Evolutionary conservation across 352 stramenopile species (phyloP), one percentile per base, ranked within the genome.

Genomic region (Phytophthora gonapodyides): DNA sequence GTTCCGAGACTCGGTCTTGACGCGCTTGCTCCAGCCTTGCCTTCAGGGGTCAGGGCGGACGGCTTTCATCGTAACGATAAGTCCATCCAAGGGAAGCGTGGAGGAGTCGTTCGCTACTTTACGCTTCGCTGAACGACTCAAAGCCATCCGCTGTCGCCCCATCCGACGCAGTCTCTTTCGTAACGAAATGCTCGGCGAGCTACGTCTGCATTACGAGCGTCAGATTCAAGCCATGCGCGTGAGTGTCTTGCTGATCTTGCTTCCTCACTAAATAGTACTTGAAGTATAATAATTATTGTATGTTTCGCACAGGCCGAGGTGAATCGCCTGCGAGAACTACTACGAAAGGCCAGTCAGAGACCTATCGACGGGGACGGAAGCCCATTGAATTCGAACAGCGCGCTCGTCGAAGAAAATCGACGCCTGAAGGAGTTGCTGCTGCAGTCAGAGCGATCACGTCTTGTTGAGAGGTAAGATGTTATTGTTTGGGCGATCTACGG

Each of bases 151-250:
- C 8, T 89, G 78, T 51, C 65, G 67, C 0, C 82, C 82, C n/a
- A 71, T 88, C 41, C 71, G 75, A 0, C 66, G 78, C 16, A 74
- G 73, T n/a, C 53, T 85, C 13, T 73, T 87, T 16, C 73, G 72
- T 27, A 88, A 63, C 35, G 78, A 89, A 49, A 50, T 74, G 35
- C 33, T 82, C 24, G 73, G 80, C 1, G 82, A 88, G 15, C 78
- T 88, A 59, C 67, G 81, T 3, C 24, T 77, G 7, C 88, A 80
- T 56, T 89, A 91, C 55, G 82, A 91, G 34, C 76, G 76, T 5
- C 82, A 89, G 55, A 88, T 91, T 53, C 77, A 82, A 46, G 73
- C 45, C 27, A 89, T 92, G 80, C 73, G 82, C 24, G 80, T 90
- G 67, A 43, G 68, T 47, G 10, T 1, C 31, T 15, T 16, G 21